Base-by-base conservation (phyloP, 2,329 filamentous ascomycete genomes). In the Alternaria tenuissima region DNA sequence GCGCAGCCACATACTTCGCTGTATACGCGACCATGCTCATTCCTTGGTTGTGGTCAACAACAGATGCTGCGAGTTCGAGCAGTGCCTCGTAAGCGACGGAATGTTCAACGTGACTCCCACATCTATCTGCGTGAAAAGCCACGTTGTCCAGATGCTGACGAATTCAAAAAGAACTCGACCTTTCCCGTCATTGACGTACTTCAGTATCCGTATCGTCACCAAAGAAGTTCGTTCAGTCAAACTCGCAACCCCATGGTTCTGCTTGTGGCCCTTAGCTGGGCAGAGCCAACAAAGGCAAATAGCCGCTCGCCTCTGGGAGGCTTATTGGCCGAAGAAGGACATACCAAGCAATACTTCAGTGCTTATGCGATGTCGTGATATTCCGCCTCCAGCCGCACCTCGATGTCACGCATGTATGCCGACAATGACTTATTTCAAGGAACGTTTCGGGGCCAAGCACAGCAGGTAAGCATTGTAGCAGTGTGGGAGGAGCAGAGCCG, bases 351-450 rank as follows among this genome's bases (percentile, higher is more conserved):
- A 1, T 1, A 41, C 4, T 6, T 2, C n/a, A 18, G 4, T 32
- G 18, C 46, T 34, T 48, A 24, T 32, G 28, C 46, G 5, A 22
- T 16, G 30, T 11, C 3, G 2, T 5, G 2, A 16, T 48, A 48
- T 34, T n/a, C 12, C 46, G 5, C 22, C 12, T 7, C 4, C 12
- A 11, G 14, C 18, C 11, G 5, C 7, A 3, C 18, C 46, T 16
- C 7, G 4, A 5, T 11, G 28, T 2, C 0, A 26, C 24, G 24
- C 24, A 26, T 26, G 7, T 26, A 7, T 7, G 24, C 24, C 24
- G 24, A 26, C 0, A 7, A 26, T 26, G 24, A 26, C 24, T 26
- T 26, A 0, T 0, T 26, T 26, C 0, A 0, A 30, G 4, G 28
- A 1, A 30, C 4, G 0, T 4, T 30, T 11, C 28, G 7, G 16